A percentile compares a stretch with the other conserved stretches of the same genome.
Conservation (phyloP, 1,284 basidiomycete species). For the Moesziomyces sp. region DNA sequence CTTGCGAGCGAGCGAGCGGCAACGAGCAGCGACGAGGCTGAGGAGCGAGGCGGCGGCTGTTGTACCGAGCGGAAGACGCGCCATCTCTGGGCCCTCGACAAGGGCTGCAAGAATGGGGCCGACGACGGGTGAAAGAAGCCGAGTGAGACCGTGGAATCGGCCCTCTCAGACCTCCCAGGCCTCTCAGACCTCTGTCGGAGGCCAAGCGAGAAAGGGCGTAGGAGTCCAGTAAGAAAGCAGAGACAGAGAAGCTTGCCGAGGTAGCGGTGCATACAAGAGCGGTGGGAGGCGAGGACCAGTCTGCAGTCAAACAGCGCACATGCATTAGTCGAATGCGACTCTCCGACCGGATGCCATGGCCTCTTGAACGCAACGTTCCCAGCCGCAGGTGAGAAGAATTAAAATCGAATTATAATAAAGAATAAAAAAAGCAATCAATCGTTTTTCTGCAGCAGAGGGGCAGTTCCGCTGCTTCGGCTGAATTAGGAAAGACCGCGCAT, state of each 20-base stretch:
- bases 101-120: too few relatives aligned
- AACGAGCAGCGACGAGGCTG: neutral
- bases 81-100: too few relatives aligned
- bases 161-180: too few relatives aligned
- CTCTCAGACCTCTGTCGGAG: too few relatives aligned
- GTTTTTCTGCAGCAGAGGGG: too few relatives aligned
- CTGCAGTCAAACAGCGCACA: conserved; percentile 17
- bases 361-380: neutral
- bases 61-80: neutral
- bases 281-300: neutral
- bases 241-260: conserved; percentile 14
- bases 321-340: conserved; percentile 1
- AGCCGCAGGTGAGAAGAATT: too few relatives aligned
- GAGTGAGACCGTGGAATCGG: conserved; percentile 15
- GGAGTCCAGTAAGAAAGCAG: conserved; percentile 1
- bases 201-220: conserved; percentile 17
- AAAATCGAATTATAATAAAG: too few relatives aligned
- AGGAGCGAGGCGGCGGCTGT: neutral
- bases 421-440: too few relatives aligned
- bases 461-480: too few relatives aligned
- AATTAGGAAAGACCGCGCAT: too few relatives aligned
- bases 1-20: too few relatives aligned
- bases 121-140: conserved; percentile 6
- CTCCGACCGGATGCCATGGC: neutral
- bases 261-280: conserved; percentile 6